Percentiles rank a stretch among this genome's conserved stretches.
These are phyloP conservation scores for Haplosporangium gracile DNA, from an alignment of 192 early-diverging fungal genomes.

Conservation along the genomic window DNA sequence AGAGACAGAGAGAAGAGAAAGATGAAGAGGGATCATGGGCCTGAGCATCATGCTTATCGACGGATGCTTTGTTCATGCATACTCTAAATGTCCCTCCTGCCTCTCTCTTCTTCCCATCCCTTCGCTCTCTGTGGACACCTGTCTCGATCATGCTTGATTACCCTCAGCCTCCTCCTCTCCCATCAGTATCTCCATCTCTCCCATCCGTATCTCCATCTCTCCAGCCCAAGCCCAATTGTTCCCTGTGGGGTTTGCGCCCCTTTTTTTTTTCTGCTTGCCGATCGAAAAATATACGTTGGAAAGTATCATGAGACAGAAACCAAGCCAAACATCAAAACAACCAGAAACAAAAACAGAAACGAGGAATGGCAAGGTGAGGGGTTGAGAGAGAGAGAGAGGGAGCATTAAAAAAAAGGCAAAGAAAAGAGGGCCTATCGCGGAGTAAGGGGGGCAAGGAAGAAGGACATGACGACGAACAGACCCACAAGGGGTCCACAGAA, in stretches of 20 bases:
- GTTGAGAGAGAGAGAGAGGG: not conserved
- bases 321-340: not conserved
- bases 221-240: not conserved
- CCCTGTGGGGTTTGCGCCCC: not conserved
- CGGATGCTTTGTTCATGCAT: not conserved
- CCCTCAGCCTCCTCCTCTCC: not conserved
- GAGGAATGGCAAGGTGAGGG: not conserved
- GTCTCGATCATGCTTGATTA: not conserved
- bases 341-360: conserved; percentile 1
- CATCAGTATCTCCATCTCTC: not conserved
- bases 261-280: not conserved
- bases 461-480: not conserved
- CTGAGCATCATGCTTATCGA: not conserved
- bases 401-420: too few species aligned
- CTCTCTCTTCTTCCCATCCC: not conserved
- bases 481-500: not conserved
- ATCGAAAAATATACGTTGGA: not conserved
- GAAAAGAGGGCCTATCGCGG: too few species aligned
- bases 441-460: too few species aligned
- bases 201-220: not conserved
- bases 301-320: not conserved
- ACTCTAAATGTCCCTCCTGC: not conserved
- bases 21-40: not conserved
- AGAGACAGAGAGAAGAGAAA: not conserved
- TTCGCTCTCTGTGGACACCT: not conserved